Evolutionary conservation across 2,329 filamentous ascomycete genomes (phyloP).

Genomic region (Beauveria caledonica): DNA sequence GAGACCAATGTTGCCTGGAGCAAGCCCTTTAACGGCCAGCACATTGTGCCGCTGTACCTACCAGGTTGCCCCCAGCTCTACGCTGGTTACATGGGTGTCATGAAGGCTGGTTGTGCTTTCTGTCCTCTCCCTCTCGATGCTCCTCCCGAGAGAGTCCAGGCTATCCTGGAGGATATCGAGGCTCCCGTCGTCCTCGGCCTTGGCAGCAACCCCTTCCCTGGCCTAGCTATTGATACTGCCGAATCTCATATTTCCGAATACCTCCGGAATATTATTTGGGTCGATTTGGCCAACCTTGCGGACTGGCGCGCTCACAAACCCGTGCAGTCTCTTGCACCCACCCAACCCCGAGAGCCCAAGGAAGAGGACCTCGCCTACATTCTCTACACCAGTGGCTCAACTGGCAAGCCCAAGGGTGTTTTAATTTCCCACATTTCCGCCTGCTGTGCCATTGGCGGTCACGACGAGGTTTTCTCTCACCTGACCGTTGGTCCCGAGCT

Average conservation of each 20-base stretch:
- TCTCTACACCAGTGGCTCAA: conserved; percentile 41
- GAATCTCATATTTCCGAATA: conserved; percentile 16
- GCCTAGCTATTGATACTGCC: conserved; percentile 11
- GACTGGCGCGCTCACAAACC: conserved; percentile 5
- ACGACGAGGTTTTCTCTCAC: conserved; percentile 3
- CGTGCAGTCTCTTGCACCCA: background rate
- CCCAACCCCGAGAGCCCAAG: conserved; percentile 15
- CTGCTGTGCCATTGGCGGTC: conserved; percentile 5
- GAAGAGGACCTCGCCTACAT: conserved; percentile 23
- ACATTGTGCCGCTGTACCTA: conserved; percentile 31
- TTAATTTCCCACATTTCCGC: conserved; percentile 67
- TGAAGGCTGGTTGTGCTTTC: conserved; percentile 9
- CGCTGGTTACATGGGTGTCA: conserved; percentile 14
- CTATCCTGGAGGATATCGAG: conserved; percentile 7
- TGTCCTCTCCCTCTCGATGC: conserved; percentile 10
- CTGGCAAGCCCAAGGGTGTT: conserved; percentile 42
- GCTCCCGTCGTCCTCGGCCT: conserved; percentile 13
- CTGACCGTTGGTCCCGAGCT: conserved; percentile 3
- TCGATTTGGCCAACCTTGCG: conserved; percentile 8
- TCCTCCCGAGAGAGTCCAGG: conserved; percentile 9
- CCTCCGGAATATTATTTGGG: conserved; percentile 7
- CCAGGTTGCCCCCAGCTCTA: conserved; percentile 10
- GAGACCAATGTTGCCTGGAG: conserved; percentile 37
- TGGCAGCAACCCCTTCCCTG: conserved; percentile 19
- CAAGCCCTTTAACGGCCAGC: conserved; percentile 15